Evolutionary conservation across 192 early-diverging fungal species (phyloP), one percentile per base, ranked within the genome.

Genomic region (Gryganskiella cystojenkinii): DNA sequence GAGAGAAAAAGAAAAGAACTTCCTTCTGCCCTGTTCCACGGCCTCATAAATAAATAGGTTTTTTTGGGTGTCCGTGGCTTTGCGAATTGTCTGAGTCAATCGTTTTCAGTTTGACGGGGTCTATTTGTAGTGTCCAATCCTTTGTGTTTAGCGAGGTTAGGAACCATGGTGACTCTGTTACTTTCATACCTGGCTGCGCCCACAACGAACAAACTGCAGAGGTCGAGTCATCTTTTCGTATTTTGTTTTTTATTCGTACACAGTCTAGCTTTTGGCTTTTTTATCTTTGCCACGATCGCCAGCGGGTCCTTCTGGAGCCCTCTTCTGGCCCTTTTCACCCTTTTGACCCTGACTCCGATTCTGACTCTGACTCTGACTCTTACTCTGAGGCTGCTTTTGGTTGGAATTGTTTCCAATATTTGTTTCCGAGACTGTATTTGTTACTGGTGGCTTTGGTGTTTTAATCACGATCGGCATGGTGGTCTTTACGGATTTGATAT

Each of bases 381-480:
- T 25, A 19, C 33, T n/a, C 33, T 37, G 24, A 6, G 17, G 22
- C 3, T 56, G 19, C 19, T 33, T 27, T 42, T 24, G 3, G 15
- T 42, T 28, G 1, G 33, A 51, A 11, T 52, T 61, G 15, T 30
- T 66, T 22, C 17, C n/a, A 25, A 42, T 63, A 20, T 35, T 54
- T 43, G 15, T 3, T 5, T n/a, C 10, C 8, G 43, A 20, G 33
- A 19, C 22, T 13, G 19, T 19, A 30, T 53, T 43, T 13, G 68
- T 2, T 3, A 19, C 35, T 8, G 31, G 51, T 17, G 56, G 55
- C 13, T 68, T 62, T 3, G 61, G 54, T 13, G 66, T 53, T 31
- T 68, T 76, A 31, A 52, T 54, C n/a, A 68, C 47, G 44, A 78
- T 78, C 4, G 74, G 74, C 74, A 69, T 68, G 14, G 58, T 64